Evolutionary conservation across 495 filamentous ascomycete species (phyloP).

Genomic region (Parachaetomium inaequale): DNA sequence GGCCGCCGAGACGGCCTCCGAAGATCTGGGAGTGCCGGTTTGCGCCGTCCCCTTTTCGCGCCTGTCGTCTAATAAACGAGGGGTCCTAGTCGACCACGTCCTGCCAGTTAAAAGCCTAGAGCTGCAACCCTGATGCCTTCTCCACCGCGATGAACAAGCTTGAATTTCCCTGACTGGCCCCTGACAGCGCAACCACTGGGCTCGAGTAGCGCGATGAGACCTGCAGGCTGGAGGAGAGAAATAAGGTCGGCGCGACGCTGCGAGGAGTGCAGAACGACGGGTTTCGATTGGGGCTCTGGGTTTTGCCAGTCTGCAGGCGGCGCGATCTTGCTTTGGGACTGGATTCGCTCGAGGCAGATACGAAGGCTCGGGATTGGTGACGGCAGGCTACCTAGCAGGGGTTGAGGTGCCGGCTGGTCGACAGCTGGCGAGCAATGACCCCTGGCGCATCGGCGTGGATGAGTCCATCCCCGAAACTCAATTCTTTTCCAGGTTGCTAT

Average conservation of each 20-base stretch:
- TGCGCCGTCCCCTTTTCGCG: not conserved
- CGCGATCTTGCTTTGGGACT: not conserved
- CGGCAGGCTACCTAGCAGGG: not conserved
- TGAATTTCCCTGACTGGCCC: not conserved
- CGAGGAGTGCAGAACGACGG: not conserved
- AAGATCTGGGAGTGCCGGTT: slow-evolving; percentile 1
- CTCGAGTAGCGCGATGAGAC: not conserved
- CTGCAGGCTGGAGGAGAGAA: not conserved
- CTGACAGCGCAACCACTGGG: not conserved
- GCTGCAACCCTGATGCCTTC: slow-evolving; percentile 11
- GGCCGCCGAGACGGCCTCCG: slow-evolving; percentile 44
- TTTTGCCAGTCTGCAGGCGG: not conserved
- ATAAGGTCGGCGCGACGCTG: not conserved
- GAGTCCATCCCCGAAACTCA: no score
- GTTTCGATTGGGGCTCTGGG: not conserved
- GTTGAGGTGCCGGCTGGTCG: no score
- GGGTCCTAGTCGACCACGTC: not conserved
- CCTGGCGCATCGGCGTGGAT: no score
- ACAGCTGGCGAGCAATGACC: no score
- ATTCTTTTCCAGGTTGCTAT: no score
- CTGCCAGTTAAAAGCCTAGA: not conserved
- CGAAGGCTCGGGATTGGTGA: no score
- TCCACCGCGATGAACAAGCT: slow-evolving; percentile 9
- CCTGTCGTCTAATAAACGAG: not conserved
- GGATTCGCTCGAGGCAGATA: not conserved